Base-by-base conservation (phyloP, 2,329 filamentous ascomycete genomes). In the Incumbomyces delicatus region DNA sequence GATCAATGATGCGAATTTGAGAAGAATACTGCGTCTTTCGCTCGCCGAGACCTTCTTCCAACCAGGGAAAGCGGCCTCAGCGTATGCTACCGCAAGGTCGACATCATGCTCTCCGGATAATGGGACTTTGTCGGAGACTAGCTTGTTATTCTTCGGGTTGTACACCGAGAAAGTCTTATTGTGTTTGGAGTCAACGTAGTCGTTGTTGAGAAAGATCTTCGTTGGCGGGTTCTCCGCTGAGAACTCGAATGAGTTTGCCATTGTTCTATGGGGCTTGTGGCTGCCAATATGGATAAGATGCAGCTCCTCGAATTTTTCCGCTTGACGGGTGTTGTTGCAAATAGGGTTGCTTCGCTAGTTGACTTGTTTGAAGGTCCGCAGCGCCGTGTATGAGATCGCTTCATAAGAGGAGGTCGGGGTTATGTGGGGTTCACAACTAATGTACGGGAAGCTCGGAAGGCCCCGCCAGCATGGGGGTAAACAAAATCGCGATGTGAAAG, bases 31-130 rank as follows among this genome's bases (percentile, higher is more conserved):
- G 11, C 22, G 18, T 22, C 84, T 81, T 17, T 72, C 59, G 17
- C 69, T 60, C 1, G 80, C 75, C 36, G 76, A 78, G 2, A 75
- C 78, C 2, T 75, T 76, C 36, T 74, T 72, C 87, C 87, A 94
- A 47, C 72, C 65, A 36, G 74, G 75, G 62, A 85, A 82, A 1
- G 86, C 85, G 6, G 70, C 68, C 13, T 78, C 69, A 1, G 85
- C 84, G 10, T 80, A 75, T 12, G 67, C 63, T 16, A 74, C 64
- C 27, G 80, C 80, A 52, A 76, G 69, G 16, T 44, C 33, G 20
- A 48, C 41, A 12, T 48, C 39, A 16, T 44, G 41, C 17, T 6
- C 30, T 16, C 22, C 29, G 11, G 30, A 40, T 22, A 72, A 41
- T 39, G 50, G 51, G 6, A 53, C 42, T 31, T 54, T 48, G 48